Base-by-base conservation (phyloP, 1,139 yeast genomes). In the Suhomyces kunorum region DNA sequence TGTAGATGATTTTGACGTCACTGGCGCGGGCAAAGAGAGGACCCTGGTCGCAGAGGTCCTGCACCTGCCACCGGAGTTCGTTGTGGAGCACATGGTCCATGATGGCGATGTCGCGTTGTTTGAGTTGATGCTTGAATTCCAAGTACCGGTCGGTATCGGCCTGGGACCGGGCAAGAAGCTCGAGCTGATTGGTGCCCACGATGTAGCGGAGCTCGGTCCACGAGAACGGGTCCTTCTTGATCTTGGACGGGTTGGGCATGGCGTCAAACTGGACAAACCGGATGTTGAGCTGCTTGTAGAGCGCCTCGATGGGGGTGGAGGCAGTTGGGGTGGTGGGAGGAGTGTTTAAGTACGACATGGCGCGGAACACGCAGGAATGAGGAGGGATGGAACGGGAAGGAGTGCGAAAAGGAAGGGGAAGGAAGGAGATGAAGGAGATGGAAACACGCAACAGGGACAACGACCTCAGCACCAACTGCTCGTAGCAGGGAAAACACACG, bases 171-270 rank as follows among this genome's bases (percentile, higher is more conserved):
- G 76, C 76, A 51, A 71, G 68, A 30, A 57, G 50, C 40, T 70
- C 74, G 33, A 72, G 56, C 33, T 61, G 56, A 48, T 72, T 72
- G 36, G 55, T 46, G 8, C 42, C 36, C 4, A 67, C 54, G 27
- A 72, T 68, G 17, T 59, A 54, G 30, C 50, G 50, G 13, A 65
- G 58, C 38, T 70, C 71, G 12, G 49, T 49, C 78, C 78, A 72
- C 3, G 60, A 45, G 44, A 52, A 56, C 4, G 60, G 58, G 15
- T 45, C 48, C 26, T 55, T 55, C 42, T 62, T 63, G 18, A 68
- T 57, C 47, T 71, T 71, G 39, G 70, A 64, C 2, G 72, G 62
- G 34, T 62, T 56, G 16, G 76, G 75, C 76, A 71, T 71, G 40
- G 61, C 57, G 15, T 67, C 63, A 28, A 64, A 57, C 28, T 63